These are phyloP conservation scores for Dimargaris cristalligena DNA, from an alignment of 192 early-diverging fungal species.

Conservation along the genomic window DNA sequence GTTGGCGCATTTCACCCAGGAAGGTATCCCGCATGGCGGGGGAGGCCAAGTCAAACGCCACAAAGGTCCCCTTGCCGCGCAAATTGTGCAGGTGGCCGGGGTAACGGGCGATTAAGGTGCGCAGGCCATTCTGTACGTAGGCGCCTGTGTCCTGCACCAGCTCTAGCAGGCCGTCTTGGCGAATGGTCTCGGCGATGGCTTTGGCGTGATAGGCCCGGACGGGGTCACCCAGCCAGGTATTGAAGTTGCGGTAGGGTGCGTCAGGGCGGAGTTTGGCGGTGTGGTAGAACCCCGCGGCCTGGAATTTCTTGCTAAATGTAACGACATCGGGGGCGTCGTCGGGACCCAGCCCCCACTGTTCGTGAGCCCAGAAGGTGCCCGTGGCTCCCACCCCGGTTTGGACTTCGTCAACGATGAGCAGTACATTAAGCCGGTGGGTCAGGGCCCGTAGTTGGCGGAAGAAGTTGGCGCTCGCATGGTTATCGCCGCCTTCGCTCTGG, in stretches of 20 bases:
- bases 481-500: slow-evolving; percentile 60
- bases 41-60: slow-evolving; percentile 49
- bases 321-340: slow-evolving; percentile 51
- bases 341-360: slow-evolving; percentile 39
- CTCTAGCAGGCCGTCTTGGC: slow-evolving; percentile 30
- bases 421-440: slow-evolving; percentile 32
- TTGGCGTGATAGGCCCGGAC: slow-evolving; percentile 41
- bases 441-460: slow-evolving; percentile 43
- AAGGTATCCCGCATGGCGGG: slow-evolving; percentile 30
- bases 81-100: slow-evolving; percentile 30
- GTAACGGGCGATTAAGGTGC: slow-evolving; percentile 27
- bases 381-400: slow-evolving; percentile 60
- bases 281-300: slow-evolving; percentile 56
- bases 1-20: slow-evolving; percentile 32
- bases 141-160: slow-evolving; percentile 32
- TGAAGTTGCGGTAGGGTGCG: slow-evolving; percentile 48
- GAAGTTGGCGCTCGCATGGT: slow-evolving; percentile 39
- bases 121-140: slow-evolving; percentile 36
- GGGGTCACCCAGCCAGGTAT: slow-evolving; percentile 64
- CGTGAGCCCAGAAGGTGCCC: slow-evolving; percentile 61
- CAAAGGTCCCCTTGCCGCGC: slow-evolving; percentile 44
- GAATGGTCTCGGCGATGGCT: slow-evolving; percentile 41
- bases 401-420: slow-evolving; percentile 67
- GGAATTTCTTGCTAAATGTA: slow-evolving; percentile 66
- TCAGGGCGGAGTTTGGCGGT: slow-evolving; percentile 34